These are phyloP conservation scores for Trichoderma parareesei DNA, from an alignment of 495 filamentous ascomycete species.

Conservation along the genomic window DNA sequence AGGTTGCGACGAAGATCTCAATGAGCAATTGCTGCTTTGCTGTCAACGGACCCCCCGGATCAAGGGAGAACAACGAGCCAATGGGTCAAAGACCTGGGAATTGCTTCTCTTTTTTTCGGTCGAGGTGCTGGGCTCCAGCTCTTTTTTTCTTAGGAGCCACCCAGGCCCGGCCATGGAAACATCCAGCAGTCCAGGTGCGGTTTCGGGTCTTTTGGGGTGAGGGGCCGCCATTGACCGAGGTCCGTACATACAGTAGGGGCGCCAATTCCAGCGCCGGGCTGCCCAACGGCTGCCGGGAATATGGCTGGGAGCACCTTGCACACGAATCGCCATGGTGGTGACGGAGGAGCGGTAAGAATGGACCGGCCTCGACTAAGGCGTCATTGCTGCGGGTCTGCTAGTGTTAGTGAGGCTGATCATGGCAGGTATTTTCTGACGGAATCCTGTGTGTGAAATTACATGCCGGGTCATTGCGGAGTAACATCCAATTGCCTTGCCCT, in stretches of 20 bases:
- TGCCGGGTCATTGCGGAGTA: too few species aligned
- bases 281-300: constrained; percentile 2
- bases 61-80: not conserved
- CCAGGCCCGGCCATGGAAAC: not conserved
- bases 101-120: too few species aligned
- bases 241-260: not conserved
- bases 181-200: not conserved
- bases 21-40: not conserved
- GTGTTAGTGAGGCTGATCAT: too few species aligned
- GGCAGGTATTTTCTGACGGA: too few species aligned
- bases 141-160: too few species aligned
- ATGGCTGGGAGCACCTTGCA: not conserved
- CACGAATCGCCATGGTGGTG: not conserved
- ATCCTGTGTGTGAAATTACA: too few species aligned
- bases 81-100: not conserved
- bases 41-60: not conserved
- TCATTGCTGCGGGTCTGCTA: too few species aligned
- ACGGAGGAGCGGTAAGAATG: not conserved
- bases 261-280: not conserved
- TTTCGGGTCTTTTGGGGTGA: not conserved
- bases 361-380: not conserved
- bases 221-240: not conserved
- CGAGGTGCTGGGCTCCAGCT: too few species aligned
- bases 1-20: too few species aligned
- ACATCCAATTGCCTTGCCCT: too few species aligned